Evolutionary conservation across 2,329 filamentous ascomycete genomes (phyloP).

Genomic region (Fusarium sp.): DNA sequence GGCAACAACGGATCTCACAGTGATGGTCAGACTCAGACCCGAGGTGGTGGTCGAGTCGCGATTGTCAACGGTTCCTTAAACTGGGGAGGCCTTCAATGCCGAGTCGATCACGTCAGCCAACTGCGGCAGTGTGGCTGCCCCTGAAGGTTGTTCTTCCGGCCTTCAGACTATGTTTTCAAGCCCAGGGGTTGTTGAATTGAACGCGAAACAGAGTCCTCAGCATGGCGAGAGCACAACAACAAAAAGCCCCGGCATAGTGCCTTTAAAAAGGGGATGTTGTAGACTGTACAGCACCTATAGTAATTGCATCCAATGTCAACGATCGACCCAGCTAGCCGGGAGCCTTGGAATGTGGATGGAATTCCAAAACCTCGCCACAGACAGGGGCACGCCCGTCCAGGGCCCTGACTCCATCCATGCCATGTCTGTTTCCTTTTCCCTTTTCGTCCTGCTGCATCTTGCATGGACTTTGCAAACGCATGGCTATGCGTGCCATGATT

Average conservation of each 20-base stretch:
- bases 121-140: conserved; percentile 13
- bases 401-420: conserved; percentile 6
- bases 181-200: no score
- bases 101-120: conserved; percentile 39
- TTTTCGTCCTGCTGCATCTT: conserved; percentile 31
- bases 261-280: conserved; percentile 6
- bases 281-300: background rate
- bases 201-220: background rate
- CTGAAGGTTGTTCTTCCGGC: conserved; percentile 7
- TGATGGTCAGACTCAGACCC: conserved; percentile 23
- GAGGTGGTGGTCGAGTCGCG: conserved; percentile 14
- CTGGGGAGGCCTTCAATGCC: conserved; percentile 25
- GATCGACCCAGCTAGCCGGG: conserved; percentile 35
- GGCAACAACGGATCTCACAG: background rate
- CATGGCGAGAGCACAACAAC: background rate
- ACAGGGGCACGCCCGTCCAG: conserved; percentile 30
- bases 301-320: conserved; percentile 7
- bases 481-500: conserved; percentile 14
- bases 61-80: conserved; percentile 1
- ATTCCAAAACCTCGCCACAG: conserved; percentile 34
- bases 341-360: conserved; percentile 43
- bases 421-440: conserved; percentile 22
- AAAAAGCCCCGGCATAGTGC: background rate
- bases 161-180: background rate
- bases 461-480: conserved; percentile 16